Conservation (phyloP, 2,329 filamentous ascomycete species). For the Thelonectria rubi region DNA sequence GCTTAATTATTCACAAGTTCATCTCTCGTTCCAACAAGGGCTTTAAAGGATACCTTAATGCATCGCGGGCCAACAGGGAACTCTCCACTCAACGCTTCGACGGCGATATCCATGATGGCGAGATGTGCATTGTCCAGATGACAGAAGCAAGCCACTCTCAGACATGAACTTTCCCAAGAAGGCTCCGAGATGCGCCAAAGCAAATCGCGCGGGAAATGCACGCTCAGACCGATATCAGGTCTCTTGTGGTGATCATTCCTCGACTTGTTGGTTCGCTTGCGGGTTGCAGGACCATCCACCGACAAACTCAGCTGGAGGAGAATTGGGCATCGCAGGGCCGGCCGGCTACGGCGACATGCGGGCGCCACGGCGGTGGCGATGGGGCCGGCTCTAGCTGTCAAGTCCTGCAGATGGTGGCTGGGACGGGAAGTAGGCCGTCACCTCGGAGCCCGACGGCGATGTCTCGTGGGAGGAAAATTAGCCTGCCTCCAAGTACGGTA, state of each 20-base stretch:
- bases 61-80: too few relatives aligned
- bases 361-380: neutral
- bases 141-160: neutral
- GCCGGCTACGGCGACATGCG: conserved; percentile 1
- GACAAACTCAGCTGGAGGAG: neutral
- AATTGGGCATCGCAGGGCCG: neutral
- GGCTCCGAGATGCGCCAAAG: neutral
- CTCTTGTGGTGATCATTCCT: neutral
- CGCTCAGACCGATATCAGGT: neutral
- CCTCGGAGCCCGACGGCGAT: neutral
- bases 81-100: too few relatives aligned
- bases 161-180: conserved; percentile 8
- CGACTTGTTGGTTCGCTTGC: neutral
- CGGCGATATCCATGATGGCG: neutral
- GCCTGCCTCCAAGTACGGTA: neutral
- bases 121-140: neutral
- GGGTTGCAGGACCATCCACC: neutral
- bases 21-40: too few relatives aligned
- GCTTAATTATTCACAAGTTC: too few relatives aligned
- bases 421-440: conserved; percentile 16
- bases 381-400: conserved; percentile 1
- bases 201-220: conserved; percentile 1
- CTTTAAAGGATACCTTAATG: too few relatives aligned
- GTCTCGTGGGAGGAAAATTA: neutral
- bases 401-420: conserved; percentile 17